Conservation (phyloP, 148 eudicot genomes). For the Drosera capensis region DNA sequence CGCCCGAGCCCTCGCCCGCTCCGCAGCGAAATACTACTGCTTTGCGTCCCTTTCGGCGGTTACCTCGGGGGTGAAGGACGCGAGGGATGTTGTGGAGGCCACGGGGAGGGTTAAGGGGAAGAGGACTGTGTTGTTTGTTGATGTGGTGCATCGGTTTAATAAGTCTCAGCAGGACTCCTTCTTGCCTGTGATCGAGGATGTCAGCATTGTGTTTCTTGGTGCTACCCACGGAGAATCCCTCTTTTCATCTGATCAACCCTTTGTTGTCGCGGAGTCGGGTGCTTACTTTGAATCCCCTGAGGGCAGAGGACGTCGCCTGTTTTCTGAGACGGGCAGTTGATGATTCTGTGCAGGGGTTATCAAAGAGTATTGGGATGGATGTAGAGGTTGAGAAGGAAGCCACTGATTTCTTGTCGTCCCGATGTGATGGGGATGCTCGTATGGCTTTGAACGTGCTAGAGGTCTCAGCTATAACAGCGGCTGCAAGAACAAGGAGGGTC, state of each 20-base stretch:
- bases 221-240: slow-evolving; percentile 94
- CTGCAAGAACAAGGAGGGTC: slow-evolving; percentile 15
- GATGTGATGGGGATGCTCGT: slow-evolving; percentile 86
- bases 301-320: slow-evolving; percentile 14
- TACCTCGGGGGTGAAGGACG: slow-evolving; percentile 68
- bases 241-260: slow-evolving; percentile 79
- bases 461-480: slow-evolving; percentile 35
- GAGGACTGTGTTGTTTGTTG: slow-evolving; percentile 66
- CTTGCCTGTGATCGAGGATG: slow-evolving; percentile 88
- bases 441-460: slow-evolving; percentile 75
- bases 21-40: slow-evolving; percentile 20
- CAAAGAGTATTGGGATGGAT: slow-evolving; percentile 15
- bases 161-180: slow-evolving; percentile 79
- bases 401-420: slow-evolving; percentile 28
- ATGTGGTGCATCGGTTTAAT: slow-evolving; percentile 87
- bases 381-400: slow-evolving; percentile 36
- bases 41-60: slow-evolving; percentile 67
- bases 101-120: slow-evolving; percentile 28
- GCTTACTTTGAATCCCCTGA: slow-evolving; percentile 39
- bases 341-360: slow-evolving; percentile 37
- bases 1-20: slow-evolving; percentile 41
- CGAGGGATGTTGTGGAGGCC: slow-evolving; percentile 58
- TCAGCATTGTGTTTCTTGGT: slow-evolving; percentile 68
- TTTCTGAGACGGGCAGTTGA: slow-evolving; percentile 38
- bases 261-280: slow-evolving; percentile 73